Base-by-base conservation (phyloP, 352 stramenopile species). In the Globisporangium cystogenes region DNA sequence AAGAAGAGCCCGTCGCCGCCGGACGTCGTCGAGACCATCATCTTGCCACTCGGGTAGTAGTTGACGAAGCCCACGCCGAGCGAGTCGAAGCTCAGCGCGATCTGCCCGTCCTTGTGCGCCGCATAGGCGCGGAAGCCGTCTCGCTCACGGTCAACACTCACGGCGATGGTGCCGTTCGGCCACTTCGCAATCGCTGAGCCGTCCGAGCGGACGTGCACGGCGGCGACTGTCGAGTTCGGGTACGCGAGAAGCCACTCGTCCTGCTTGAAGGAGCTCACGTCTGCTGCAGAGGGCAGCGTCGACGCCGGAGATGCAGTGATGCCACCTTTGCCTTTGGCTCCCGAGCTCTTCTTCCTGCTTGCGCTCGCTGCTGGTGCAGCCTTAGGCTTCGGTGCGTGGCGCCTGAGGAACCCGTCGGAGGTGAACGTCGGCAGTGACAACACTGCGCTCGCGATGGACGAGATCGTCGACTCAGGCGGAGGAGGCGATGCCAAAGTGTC, bases 31-130 rank as follows among this genome's bases (percentile, higher is more conserved):
- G 78, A 92, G 7, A 92, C 55, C 53, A 92, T 68, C 53, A 76
- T 87, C 16, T 75, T 71, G 11, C 81, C 78, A n/a, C 72, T 87
- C 24, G 81, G 76, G 29, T 89, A 74, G 48, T 87, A 86, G 53
- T 92, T 92, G 51, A 90, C 70, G 39, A 92, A 90, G 15, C 81
- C 81, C 0, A 90, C 81, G 29, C 81, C 81, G 7, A 52, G 49
- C 2, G 70, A 57, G 39, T 90, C 78, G 29, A 92, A 83, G 44
- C 77, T 92, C 27, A 92, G 52, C 21, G 74, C 72, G 43, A 92
- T 68, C 7, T 63, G 62, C 0, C 78, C 76, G 52, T 92, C 81
- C 41, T 82, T 87, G 51, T 87, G 80, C 8, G 76, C 74, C 2
- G 72, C 81, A 48, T 88, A 92, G 33, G 76, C 60, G n/a, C 81